A percentile compares a stretch with the other conserved stretches of the same genome.
Conservation (phyloP, 495 filamentous ascomycete genomes). For the Tuber calosporum region DNA sequence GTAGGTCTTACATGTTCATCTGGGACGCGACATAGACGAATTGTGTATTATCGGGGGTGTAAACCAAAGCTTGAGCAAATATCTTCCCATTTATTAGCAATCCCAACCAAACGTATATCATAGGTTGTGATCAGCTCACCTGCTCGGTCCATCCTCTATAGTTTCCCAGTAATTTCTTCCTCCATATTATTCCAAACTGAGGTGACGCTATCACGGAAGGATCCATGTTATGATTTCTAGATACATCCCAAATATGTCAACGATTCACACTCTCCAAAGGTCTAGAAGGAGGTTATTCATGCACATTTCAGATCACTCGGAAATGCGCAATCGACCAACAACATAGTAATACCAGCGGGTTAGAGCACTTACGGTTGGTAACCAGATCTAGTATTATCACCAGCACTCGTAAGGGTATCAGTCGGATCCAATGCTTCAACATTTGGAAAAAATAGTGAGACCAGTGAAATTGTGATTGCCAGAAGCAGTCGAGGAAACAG, state of each 20-base stretch:
- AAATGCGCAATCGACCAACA: not conserved
- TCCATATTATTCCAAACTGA: conserved; percentile 47
- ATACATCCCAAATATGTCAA: not conserved
- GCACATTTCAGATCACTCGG: not conserved
- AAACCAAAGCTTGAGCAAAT: conserved; percentile 48
- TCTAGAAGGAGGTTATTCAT: not conserved
- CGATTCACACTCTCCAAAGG: not conserved
- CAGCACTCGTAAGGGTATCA: conserved; percentile 48
- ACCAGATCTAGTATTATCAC: conserved; percentile 47
- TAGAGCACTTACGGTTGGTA: conserved; percentile 45
- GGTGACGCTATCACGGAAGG: conserved; percentile 44
- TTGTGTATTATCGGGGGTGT: conserved; percentile 45
- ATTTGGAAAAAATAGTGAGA: conserved; percentile 15
- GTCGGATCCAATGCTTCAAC: conserved; percentile 42
- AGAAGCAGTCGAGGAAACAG: conserved; percentile 2
- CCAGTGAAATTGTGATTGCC: conserved; percentile 7
- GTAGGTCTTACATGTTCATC: conserved; percentile 40
- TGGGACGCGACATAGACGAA: conserved; percentile 47
- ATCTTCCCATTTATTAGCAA: conserved; percentile 42
- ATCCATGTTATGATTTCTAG: conserved; percentile 49
- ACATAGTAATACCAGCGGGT: not conserved
- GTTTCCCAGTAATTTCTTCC: conserved; percentile 43
- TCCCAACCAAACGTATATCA: not conserved
- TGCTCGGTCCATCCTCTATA: conserved; percentile 41
- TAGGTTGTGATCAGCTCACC: not conserved